Percentiles rank a stretch among this genome's conserved stretches.
Evolutionary conservation across 129 eudicot genomes (phyloP).

Genomic region (Centaurea solstitialis): DNA sequence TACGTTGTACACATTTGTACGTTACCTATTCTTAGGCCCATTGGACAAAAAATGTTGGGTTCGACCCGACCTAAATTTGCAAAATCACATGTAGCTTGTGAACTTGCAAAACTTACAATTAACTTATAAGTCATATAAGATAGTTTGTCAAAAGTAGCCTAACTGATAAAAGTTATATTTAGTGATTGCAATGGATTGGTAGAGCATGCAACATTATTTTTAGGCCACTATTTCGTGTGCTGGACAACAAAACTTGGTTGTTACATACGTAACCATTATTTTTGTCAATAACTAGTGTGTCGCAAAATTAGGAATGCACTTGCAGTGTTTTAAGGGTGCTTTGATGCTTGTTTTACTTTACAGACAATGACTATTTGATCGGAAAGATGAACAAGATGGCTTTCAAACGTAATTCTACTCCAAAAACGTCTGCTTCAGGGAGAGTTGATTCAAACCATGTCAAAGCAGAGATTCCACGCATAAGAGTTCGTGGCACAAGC

Average conservation of each 20-base stretch:
- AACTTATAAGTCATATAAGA: too few relatives aligned
- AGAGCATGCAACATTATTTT: not conserved
- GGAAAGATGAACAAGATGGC: conserved; percentile 25
- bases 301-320: not conserved
- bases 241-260: not conserved
- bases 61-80: too few relatives aligned
- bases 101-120: not conserved
- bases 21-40: too few relatives aligned
- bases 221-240: not conserved
- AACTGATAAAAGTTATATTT: too few relatives aligned
- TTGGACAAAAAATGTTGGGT: too few relatives aligned
- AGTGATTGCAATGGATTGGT: not conserved
- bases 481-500: conserved; percentile 16
- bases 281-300: not conserved
- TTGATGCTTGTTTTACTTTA: not conserved
- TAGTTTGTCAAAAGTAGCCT: too few relatives aligned
- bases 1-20: too few relatives aligned
- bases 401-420: conserved; percentile 16
- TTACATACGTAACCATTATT: not conserved
- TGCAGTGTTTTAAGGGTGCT: not conserved
- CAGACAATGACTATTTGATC: conserved; percentile 27
- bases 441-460: conserved; percentile 5
- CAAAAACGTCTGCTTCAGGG: not conserved
- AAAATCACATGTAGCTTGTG: too few relatives aligned
- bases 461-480: not conserved